A percentile compares a stretch with the other conserved stretches of the same genome.
Evolutionary conservation across 1,139 yeast species (phyloP).

Genomic region (Taiozyma sp.): DNA sequence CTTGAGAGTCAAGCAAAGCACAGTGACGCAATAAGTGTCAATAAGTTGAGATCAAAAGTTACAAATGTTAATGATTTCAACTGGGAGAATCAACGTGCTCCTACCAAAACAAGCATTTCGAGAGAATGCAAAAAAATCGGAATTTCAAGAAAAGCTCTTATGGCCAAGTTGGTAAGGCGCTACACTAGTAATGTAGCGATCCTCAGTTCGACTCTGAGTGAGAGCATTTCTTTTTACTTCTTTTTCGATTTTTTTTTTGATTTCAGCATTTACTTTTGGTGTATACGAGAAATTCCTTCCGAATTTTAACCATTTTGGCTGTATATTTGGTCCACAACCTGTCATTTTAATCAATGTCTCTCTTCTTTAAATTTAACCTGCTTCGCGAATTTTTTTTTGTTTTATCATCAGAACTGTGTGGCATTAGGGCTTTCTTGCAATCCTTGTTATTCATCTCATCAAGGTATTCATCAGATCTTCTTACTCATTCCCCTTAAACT

Average conservation of each 20-base stretch:
- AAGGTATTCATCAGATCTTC: neutral
- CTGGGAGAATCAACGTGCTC: neutral
- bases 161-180: constrained; percentile 40
- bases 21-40: neutral
- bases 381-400: neutral
- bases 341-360: too few relatives aligned
- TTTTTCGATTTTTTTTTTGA: constrained; percentile 19
- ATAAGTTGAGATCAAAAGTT: neutral
- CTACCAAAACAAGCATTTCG: neutral
- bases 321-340: neutral
- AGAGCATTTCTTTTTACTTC: constrained; percentile 45
- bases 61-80: neutral
- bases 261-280: neutral
- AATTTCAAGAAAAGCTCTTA: constrained; percentile 40
- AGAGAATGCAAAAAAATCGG: neutral
- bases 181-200: constrained; percentile 38
- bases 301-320: neutral
- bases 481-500: neutral
- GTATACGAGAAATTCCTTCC: neutral
- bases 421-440: neutral
- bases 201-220: constrained; percentile 79
- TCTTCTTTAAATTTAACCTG: neutral
- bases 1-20: neutral
- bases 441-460: neutral
- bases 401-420: neutral